Evolutionary conservation across 495 filamentous ascomycete genomes (phyloP), one percentile per base, ranked within the genome.

Genomic region (Penicillium tannophilum): DNA sequence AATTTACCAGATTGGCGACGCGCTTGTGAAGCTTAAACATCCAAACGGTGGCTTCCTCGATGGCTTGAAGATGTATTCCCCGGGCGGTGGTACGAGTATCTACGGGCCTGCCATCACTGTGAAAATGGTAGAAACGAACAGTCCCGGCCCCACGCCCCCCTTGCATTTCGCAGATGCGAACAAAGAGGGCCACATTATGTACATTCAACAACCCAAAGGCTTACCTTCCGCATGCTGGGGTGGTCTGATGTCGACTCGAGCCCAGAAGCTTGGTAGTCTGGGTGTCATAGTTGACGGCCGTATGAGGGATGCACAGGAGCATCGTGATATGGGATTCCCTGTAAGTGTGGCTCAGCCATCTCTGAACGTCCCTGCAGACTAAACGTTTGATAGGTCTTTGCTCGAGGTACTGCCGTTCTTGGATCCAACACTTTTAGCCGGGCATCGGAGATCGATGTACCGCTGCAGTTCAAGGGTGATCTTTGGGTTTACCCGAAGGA

Each of bases 21-120:
- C 67, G 17, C 58, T 70, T 6, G 65, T 68, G 48, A 70, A 70
- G 50, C 60, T 70, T 39, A 65, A 68, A 41, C 56, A 70, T 12
- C 67, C 67, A 0, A 57, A 59, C 23, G 67, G 67, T 9, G 65
- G 65, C 5, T 70, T 66, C 45, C 58, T 68, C 12, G 60, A 66
- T 42, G 67, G 65, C 14, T 50, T 70, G 14, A 52, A 56, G 23
- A 59, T 63, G 63, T 56, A 46, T 33, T 65, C 59, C 0, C 63
- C 59, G 0, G 59, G 59, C 6, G 30, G 26, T 0, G 63, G 63
- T 12, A 60, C 61, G 4, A 58, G 59, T 35, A 63, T 63, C 41
- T 61, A 56, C 30, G 67, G 62, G 7, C 67, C 65, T 16, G 62
- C 65, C 2, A 58, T 70, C 12, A 68, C 67, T 1, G 65, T 70